A percentile compares a stretch with the other conserved stretches of the same genome.
These are phyloP conservation scores for Aspergillus sp. DNA, from an alignment of 2,329 filamentous ascomycete species.

Conservation along the genomic window DNA sequence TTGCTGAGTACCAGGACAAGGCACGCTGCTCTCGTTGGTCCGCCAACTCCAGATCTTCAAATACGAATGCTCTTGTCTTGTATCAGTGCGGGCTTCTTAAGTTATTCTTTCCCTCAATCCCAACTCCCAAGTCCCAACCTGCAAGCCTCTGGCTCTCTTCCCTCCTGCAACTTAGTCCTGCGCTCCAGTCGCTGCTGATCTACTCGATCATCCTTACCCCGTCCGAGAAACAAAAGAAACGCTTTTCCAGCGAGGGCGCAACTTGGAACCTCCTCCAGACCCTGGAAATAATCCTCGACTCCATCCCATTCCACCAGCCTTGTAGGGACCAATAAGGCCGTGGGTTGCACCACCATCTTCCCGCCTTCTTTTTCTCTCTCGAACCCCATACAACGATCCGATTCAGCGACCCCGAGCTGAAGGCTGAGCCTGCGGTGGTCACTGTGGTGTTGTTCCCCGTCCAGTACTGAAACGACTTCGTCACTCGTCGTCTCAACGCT, in stretches of 20 bases:
- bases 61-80: slow-evolving; percentile 19
- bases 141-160: slow-evolving; percentile 5
- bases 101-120: slow-evolving; percentile 1
- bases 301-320: slow-evolving; percentile 12
- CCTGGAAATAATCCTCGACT: slow-evolving; percentile 13
- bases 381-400: not conserved
- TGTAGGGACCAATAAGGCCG: slow-evolving; percentile 23
- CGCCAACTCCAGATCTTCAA: slow-evolving; percentile 17
- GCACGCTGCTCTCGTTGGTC: slow-evolving; percentile 9
- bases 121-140: too few species aligned
- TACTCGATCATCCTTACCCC: not conserved
- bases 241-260: not conserved
- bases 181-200: slow-evolving; percentile 3
- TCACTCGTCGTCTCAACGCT: not conserved
- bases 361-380: not conserved
- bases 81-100: slow-evolving; percentile 16
- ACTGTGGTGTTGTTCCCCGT: not conserved
- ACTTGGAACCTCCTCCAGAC: slow-evolving; percentile 4
- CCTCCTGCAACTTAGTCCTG: slow-evolving; percentile 12
- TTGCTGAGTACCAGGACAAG: slow-evolving; percentile 10
- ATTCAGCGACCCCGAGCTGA: not conserved
- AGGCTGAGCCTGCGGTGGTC: not conserved
- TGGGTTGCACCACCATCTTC: slow-evolving; percentile 19
- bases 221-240: not conserved
- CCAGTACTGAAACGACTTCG: not conserved